A percentile compares a stretch with the other conserved stretches of the same genome.
Evolutionary conservation across 768 basidiomycete species (phyloP).

Genomic region (Podaxis sp.): DNA sequence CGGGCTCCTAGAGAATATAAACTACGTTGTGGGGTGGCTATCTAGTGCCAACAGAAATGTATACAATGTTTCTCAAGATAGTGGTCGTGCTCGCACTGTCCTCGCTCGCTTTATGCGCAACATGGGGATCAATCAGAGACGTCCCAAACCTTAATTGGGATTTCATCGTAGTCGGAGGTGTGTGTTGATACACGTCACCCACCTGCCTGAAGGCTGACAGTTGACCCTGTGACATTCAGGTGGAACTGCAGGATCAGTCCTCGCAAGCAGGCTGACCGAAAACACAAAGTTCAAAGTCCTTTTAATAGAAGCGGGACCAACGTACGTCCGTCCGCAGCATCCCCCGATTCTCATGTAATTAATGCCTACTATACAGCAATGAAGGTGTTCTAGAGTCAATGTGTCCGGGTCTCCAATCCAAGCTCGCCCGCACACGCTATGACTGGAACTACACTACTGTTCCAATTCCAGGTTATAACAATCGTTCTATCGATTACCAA

Average conservation of each 20-base stretch:
- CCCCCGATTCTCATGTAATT: background rate
- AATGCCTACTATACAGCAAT: slow-evolving; percentile 17
- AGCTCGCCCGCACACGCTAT: slow-evolving; percentile 18
- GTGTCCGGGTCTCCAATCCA: slow-evolving; percentile 19
- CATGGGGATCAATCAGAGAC: background rate
- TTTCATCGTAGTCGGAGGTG: slow-evolving; percentile 24
- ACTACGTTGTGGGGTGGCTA: background rate
- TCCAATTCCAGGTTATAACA: slow-evolving; percentile 27
- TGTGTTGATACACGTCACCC: background rate
- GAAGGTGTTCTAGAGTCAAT: slow-evolving; percentile 19
- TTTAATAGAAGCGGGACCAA: slow-evolving; percentile 31
- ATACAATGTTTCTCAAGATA: background rate
- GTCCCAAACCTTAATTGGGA: slow-evolving; percentile 14
- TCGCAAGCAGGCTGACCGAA: slow-evolving; percentile 30
- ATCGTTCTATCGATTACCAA: slow-evolving; percentile 25
- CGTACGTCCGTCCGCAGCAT: slow-evolving; percentile 19
- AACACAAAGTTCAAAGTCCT: slow-evolving; percentile 25
- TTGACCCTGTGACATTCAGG: slow-evolving; percentile 17
- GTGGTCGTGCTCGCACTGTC: background rate
- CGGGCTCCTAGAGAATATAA: background rate
- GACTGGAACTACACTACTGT: slow-evolving; percentile 34
- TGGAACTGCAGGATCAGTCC: slow-evolving; percentile 29
- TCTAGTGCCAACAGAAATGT: background rate
- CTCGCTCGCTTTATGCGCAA: background rate
- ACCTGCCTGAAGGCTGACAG: background rate